phyloP scores from a whole-genome alignment of 2,329 filamentous ascomycete genomes.

The Botryotinia globosa region DNA sequence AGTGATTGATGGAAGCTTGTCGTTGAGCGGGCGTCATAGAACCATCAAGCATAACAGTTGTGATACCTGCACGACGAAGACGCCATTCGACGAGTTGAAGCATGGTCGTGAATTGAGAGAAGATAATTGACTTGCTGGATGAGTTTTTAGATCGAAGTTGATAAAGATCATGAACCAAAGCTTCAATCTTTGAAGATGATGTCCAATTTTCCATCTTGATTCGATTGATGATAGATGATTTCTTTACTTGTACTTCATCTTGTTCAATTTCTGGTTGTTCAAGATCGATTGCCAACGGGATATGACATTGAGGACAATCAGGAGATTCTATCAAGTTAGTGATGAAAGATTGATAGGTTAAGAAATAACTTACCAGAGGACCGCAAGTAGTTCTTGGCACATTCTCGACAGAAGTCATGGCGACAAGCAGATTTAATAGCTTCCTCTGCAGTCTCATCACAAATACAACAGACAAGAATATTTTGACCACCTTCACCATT shows the following conservation, averaged over 20 bases:
- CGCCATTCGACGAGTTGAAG: slow-evolving; percentile 96
- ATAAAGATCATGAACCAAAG: slow-evolving; percentile 91
- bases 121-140: slow-evolving; percentile 95
- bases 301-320: slow-evolving; percentile 90
- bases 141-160: slow-evolving; percentile 87
- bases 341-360: slow-evolving; percentile 3
- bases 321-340: slow-evolving; percentile 46
- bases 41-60: slow-evolving; percentile 96
- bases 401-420: slow-evolving; percentile 86
- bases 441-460: slow-evolving; percentile 93
- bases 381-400: slow-evolving; percentile 75
- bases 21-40: slow-evolving; percentile 94
- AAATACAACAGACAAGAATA: slow-evolving; percentile 87
- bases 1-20: slow-evolving; percentile 90
- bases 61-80: slow-evolving; percentile 92
- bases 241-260: slow-evolving; percentile 82
- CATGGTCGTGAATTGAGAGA: slow-evolving; percentile 97
- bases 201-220: slow-evolving; percentile 99
- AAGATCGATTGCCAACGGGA: slow-evolving; percentile 82
- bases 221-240: slow-evolving; percentile 95
- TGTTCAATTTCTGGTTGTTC: slow-evolving; percentile 96
- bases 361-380: slow-evolving; percentile 62
- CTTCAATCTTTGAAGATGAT: slow-evolving; percentile 95
- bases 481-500: slow-evolving; percentile 84
- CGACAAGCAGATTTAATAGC: slow-evolving; percentile 88